Evolutionary conservation across 495 filamentous ascomycete species (phyloP), one percentile per base, ranked within the genome.

Genomic region (Neurospora sp.): DNA sequence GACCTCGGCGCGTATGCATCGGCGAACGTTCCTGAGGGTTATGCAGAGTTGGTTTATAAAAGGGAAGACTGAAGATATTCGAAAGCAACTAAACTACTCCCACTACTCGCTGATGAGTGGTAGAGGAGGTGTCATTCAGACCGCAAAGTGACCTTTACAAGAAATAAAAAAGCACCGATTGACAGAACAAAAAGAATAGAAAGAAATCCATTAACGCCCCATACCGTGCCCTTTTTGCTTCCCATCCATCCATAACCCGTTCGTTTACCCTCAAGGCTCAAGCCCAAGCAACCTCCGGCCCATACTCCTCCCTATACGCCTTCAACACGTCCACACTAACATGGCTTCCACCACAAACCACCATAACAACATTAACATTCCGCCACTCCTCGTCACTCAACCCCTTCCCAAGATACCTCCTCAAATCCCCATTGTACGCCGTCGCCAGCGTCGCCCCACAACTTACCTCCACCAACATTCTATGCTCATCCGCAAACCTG

Each of bases 271-370:
- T n/a, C 69, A 27, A 27, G 0, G 0, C 2, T 65, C 53, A 65
- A 65, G 53, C 53, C 53, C 53, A 65, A 35, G 27, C 12, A 65
- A 65, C 6, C 14, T 65, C 22, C 22, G 22, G 5, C 12, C 53
- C 86, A 79, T 86, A 93, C 72, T 81, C 82, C 82, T 86, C 80
- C 77, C 85, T 84, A 81, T 91, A 98, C 69, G 81, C 81, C 61
- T 81, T 82, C 76, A 97, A 80, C 78, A 89, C 87, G 22, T 91
- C 88, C 37, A 91, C 80, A 4, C 88, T 90, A 65, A 94, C 87
- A 80, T 92, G 92, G 61, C 86, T 90, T 9, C 95, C 95, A 0
- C 95, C 95, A 79, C 95, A 98, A 31, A 97, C 88, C 35, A 97
- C 84, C 70, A 98, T 84, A 6, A 98, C 93, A 38, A 98, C 87